Evolutionary conservation across 2,329 filamentous ascomycete genomes (phyloP).

Genomic region (Botryotinia convoluta): DNA sequence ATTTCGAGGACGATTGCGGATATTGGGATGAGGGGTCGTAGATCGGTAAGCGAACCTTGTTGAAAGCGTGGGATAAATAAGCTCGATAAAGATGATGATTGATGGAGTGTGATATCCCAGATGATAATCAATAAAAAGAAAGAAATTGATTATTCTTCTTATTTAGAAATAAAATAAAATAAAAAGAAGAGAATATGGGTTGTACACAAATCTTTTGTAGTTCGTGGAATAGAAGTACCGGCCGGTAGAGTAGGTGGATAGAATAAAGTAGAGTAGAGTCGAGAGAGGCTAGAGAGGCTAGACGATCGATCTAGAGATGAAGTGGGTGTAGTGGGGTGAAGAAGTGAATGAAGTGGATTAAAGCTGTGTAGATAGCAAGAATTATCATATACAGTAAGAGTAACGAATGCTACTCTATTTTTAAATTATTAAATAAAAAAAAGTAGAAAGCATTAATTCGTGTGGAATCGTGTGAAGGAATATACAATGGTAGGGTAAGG

Average conservation of each 20-base stretch:
- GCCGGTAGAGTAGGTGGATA: background rate
- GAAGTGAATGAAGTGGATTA: background rate
- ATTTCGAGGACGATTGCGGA: background rate
- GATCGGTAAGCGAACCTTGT: constrained; percentile 1
- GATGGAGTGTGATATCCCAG: background rate
- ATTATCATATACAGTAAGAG: background rate
- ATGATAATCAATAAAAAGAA: background rate
- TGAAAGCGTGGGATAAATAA: background rate
- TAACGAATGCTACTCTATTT: background rate
- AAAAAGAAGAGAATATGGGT: background rate
- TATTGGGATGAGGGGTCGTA: background rate
- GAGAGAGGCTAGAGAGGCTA: background rate
- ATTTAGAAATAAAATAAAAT: background rate
- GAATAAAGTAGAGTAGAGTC: background rate
- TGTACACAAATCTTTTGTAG: background rate
- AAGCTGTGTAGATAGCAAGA: background rate
- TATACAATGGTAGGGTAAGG: background rate
- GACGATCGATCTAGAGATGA: background rate
- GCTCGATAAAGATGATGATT: background rate
- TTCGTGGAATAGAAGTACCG: background rate
- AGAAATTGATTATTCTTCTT: background rate
- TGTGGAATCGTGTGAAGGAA: background rate
- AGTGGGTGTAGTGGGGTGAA: background rate
- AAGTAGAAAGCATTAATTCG: background rate
- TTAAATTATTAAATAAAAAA: background rate